phyloP scores from a whole-genome alignment of 2,329 filamentous ascomycete species.

The Aspergillus pseudonomiae region DNA sequence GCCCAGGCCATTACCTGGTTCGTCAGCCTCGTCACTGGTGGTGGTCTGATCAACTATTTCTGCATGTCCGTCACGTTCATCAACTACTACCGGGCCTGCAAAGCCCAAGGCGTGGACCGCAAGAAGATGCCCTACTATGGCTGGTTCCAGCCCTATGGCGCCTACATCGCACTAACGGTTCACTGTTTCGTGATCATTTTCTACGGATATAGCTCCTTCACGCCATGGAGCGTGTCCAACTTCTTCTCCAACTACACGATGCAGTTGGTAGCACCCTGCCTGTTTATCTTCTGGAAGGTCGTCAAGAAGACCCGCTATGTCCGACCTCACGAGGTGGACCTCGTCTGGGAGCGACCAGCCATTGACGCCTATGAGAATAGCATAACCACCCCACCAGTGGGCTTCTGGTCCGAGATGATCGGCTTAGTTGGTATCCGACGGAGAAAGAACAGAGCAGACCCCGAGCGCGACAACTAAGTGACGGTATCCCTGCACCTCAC shows the following conservation, averaged over 20 bases:
- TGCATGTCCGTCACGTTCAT: conserved; percentile 63
- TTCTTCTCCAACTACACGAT: conserved; percentile 59
- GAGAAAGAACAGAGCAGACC: background rate
- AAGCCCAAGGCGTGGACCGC: conserved; percentile 57
- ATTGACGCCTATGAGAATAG: conserved; percentile 17
- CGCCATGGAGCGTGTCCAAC: conserved; percentile 47
- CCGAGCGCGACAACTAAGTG: background rate
- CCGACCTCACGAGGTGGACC: conserved; percentile 57
- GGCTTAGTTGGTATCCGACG: background rate
- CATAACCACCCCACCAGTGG: conserved; percentile 2
- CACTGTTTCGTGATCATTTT: conserved; percentile 28
- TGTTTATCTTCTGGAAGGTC: conserved; percentile 66
- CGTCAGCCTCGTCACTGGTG: conserved; percentile 60
- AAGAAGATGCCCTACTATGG: conserved; percentile 60
- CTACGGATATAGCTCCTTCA: conserved; percentile 59
- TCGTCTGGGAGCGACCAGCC: conserved; percentile 40
- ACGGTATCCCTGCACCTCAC: too few relatives aligned
- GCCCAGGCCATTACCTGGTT: conserved; percentile 58
- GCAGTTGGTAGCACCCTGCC: conserved; percentile 54
- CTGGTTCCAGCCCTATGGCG: conserved; percentile 62
- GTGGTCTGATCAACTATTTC: conserved; percentile 63
- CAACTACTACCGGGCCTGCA: conserved; percentile 58
- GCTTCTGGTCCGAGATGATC: conserved; percentile 10
- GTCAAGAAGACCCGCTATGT: conserved; percentile 60
- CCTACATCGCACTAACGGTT: conserved; percentile 17